Base-by-base conservation (phyloP, 164 flowering plant species). In the Berberis thunbergii region DNA sequence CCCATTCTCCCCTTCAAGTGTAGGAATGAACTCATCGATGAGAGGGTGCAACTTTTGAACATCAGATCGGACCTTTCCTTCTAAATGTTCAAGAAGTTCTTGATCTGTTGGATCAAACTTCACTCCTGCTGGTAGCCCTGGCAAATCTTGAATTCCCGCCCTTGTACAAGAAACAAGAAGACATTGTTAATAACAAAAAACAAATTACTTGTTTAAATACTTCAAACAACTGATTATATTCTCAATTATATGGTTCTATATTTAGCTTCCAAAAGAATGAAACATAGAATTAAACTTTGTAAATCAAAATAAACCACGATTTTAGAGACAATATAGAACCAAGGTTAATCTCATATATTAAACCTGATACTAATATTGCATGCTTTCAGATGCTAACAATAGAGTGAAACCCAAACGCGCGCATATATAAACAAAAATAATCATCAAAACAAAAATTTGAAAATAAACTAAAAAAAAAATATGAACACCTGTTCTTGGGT, bases 81-180 rank as follows among this genome's bases (percentile, higher is more conserved):
- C 94, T 60, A 89, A 77, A 74, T 89, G 97, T 57, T 87, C 79
- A 41, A 89, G 75, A 38, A 89, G 75, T 70, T 89, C 97, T 68
- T 75, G 84, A 64, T 87, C 97, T 0, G 77, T 80, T 0, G 97
- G 97, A 79, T 89, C 97, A 62, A 89, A 89, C 73, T 84, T 87
- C 76, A 89, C 92, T 39, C 97, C 97, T 0, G 94, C 91, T 4
- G 96, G 96, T 57, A 89, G 54, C 0, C 96, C 91, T 6, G 91
- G 91, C 78, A 87, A 76, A 64, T 89, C 83, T 64, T 81, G 83
- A 67, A 86, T 78, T 53, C 82, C 80, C 1, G 61, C 78, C 82
- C 76, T 59, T 43, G 56, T 10, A 26, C 45, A 41, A 13, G 38
- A 12, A 2, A 13, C 58, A 41, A 39, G 4, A 26, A 26, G 26